phyloP scores from a whole-genome alignment of 2,329 filamentous ascomycete genomes.

The Coniochaeta sp. region DNA sequence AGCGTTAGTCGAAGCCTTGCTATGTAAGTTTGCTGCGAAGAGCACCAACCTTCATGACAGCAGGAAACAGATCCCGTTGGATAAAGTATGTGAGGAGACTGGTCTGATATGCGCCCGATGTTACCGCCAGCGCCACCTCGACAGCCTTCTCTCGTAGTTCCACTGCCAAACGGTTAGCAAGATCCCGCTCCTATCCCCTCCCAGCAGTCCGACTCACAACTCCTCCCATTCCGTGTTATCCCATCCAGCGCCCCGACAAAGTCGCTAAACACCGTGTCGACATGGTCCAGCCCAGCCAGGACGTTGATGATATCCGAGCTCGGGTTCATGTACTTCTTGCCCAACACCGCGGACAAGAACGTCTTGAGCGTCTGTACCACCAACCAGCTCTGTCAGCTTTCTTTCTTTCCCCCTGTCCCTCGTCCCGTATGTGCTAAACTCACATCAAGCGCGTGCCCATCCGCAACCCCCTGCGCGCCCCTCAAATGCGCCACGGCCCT shows the following conservation, averaged over 20 bases:
- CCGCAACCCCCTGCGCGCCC: conserved; percentile 45
- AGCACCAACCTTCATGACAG: conserved; percentile 82
- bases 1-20: neutral
- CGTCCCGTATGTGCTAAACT: conserved; percentile 18
- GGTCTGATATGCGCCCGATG: conserved; percentile 92
- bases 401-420: neutral
- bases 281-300: conserved; percentile 79
- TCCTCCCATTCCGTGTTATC: conserved; percentile 72
- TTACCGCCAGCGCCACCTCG: conserved; percentile 72
- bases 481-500: conserved; percentile 66
- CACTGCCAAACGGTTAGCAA: conserved; percentile 36
- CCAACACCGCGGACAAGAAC: conserved; percentile 74
- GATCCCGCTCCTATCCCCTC: neutral
- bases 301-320: conserved; percentile 92
- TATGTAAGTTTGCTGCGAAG: neutral
- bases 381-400: conserved; percentile 8
- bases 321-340: conserved; percentile 89
- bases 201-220: conserved; percentile 43
- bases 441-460: conserved; percentile 83
- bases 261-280: conserved; percentile 80
- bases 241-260: conserved; percentile 77
- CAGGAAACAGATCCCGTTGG: conserved; percentile 87
- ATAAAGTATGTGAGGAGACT: conserved; percentile 92
- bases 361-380: conserved; percentile 72
- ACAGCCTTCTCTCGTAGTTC: conserved; percentile 74